phyloP scores from a whole-genome alignment of 225 moss, liverwort and hornwort genomes.

The Marchantia polymorpha region DNA sequence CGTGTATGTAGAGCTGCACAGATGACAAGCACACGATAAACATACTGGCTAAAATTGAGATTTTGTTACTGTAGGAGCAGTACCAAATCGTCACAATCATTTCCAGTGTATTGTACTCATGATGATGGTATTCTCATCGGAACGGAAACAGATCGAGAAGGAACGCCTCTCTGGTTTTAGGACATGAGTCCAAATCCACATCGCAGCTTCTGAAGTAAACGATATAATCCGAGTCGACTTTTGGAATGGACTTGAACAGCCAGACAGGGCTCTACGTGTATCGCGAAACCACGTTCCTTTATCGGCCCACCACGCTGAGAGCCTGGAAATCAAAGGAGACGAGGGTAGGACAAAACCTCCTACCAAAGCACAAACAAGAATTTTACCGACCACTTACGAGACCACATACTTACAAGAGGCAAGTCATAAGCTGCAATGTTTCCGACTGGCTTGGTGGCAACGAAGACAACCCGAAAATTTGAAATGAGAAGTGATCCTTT shows the following conservation, averaged over 20 bases:
- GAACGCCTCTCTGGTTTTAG: too few species aligned
- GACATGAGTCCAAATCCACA: too few species aligned
- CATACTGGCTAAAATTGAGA: neutral
- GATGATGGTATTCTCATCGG: too few species aligned
- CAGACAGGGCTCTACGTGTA: too few species aligned
- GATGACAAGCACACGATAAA: neutral
- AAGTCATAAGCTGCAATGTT: conserved; percentile 73
- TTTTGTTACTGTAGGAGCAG: neutral
- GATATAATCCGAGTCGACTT: too few species aligned
- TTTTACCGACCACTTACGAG: neutral
- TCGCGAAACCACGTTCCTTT: too few species aligned
- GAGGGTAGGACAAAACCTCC: neutral
- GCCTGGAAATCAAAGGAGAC: neutral
- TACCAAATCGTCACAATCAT: neutral
- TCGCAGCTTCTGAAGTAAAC: too few species aligned
- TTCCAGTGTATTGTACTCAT: too few species aligned
- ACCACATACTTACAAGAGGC: conserved; percentile 56
- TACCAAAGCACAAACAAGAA: neutral
- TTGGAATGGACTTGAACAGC: too few species aligned
- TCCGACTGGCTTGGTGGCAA: conserved; percentile 63
- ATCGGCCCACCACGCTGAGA: too few species aligned
- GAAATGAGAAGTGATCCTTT: conserved; percentile 76
- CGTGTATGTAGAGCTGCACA: conserved; percentile 83
- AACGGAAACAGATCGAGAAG: too few species aligned
- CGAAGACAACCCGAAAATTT: conserved; percentile 84